Percentiles rank a stretch among this genome's conserved stretches.
Conservation (phyloP, 768 basidiomycete species). For the Lepiota venenata region DNA sequence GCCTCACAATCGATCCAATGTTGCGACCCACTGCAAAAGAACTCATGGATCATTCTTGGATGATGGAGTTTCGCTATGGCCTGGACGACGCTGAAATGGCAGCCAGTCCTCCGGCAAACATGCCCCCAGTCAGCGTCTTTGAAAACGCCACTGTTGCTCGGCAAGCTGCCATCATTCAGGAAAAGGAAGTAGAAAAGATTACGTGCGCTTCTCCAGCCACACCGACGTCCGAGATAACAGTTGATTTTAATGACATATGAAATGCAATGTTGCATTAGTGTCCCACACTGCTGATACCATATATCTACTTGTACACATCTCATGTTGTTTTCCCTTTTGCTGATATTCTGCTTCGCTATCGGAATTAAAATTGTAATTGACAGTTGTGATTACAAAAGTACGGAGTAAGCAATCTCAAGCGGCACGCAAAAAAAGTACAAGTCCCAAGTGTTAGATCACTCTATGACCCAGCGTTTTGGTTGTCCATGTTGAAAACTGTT, state of each 20-base stretch:
- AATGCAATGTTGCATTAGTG: not conserved
- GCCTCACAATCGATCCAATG: constrained; percentile 84
- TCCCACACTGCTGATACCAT: not conserved
- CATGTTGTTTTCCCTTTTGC: not conserved
- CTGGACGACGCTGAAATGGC: constrained; percentile 64
- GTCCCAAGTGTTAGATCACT: constrained; percentile 29
- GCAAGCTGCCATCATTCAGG: constrained; percentile 53
- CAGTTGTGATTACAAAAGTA: not conserved
- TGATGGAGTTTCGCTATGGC: constrained; percentile 75
- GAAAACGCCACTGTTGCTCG: constrained; percentile 51
- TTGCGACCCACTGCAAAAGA: constrained; percentile 81
- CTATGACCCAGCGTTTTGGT: constrained; percentile 54
- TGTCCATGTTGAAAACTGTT: constrained; percentile 28
- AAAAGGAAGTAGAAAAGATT: constrained; percentile 59
- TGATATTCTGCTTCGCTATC: not conserved
- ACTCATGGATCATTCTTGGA: constrained; percentile 88
- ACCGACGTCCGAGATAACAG: constrained; percentile 32
- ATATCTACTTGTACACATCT: constrained; percentile 7
- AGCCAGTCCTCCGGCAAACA: constrained; percentile 39
- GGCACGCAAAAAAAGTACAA: constrained; percentile 3
- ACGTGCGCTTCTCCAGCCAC: constrained; percentile 47
- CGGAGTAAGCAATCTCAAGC: not conserved
- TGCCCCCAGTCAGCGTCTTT: constrained; percentile 38
- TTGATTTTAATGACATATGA: constrained; percentile 5
- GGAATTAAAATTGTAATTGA: not conserved